phyloP scores from a whole-genome alignment of 192 early-diverging fungal species.

The Linnemannia schmuckeri region DNA sequence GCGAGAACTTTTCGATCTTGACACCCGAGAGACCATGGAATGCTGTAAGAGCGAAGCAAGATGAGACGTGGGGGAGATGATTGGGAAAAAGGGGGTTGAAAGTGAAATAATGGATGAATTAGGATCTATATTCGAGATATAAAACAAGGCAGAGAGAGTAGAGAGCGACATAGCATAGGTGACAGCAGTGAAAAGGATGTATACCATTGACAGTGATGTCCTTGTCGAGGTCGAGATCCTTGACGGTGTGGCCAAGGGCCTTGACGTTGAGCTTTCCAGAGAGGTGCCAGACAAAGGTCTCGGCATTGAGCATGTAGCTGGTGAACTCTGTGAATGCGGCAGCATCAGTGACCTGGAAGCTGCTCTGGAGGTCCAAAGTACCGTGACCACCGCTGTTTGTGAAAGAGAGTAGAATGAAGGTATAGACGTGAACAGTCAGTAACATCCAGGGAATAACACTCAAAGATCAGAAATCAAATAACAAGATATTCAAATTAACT shows the following conservation, averaged over 20 bases:
- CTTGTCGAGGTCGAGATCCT: slow-evolving; percentile 62
- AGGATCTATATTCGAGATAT: not conserved
- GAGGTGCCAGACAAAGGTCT: slow-evolving; percentile 63
- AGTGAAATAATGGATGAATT: not conserved
- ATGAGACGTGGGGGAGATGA: not conserved
- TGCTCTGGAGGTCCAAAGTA: slow-evolving; percentile 17
- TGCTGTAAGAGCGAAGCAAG: not conserved
- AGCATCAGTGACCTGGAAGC: slow-evolving; percentile 56
- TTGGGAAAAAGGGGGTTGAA: too few relatives aligned
- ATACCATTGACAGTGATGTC: slow-evolving; percentile 62
- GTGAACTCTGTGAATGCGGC: slow-evolving; percentile 62
- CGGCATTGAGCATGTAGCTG: slow-evolving; percentile 61
- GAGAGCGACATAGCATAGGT: too few relatives aligned
- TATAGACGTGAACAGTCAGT: too few relatives aligned
- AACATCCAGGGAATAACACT: not conserved
- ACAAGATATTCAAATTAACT: too few relatives aligned
- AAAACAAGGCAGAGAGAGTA: not conserved
- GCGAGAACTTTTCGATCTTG: slow-evolving; percentile 60
- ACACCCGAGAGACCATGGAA: slow-evolving; percentile 66
- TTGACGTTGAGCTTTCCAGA: slow-evolving; percentile 58
- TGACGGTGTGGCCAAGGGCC: slow-evolving; percentile 58
- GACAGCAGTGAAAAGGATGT: not conserved
- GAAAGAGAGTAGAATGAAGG: not conserved
- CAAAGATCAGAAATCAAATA: not conserved
- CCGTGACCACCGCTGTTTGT: slow-evolving; percentile 22